These are phyloP conservation scores for Diplodia scrobiculata DNA, from an alignment of 2,329 filamentous ascomycete genomes.

Conservation along the genomic window DNA sequence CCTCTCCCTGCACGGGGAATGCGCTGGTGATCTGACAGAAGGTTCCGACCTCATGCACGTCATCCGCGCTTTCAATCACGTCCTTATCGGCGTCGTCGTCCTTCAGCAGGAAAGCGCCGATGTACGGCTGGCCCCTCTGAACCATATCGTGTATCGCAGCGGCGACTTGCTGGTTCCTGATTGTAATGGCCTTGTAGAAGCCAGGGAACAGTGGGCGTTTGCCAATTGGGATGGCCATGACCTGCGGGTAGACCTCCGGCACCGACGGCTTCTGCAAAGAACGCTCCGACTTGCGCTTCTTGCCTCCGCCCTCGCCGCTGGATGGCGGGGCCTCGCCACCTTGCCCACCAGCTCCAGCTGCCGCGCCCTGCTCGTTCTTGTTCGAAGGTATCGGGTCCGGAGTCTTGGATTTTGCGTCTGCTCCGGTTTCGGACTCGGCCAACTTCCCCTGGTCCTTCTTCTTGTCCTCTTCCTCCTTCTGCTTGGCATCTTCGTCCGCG, in stretches of 20 bases:
- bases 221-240: conserved; percentile 94
- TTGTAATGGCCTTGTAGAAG: conserved; percentile 98
- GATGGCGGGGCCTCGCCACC: conserved; percentile 45
- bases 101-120: conserved; percentile 95
- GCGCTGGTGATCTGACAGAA: conserved; percentile 98
- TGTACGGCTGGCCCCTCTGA: conserved; percentile 94
- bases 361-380: conserved; percentile 62
- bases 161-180: conserved; percentile 87
- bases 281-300: conserved; percentile 67
- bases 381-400: conserved; percentile 56
- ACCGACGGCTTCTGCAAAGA: conserved; percentile 84
- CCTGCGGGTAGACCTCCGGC: conserved; percentile 94
- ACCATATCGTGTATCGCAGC: conserved; percentile 94
- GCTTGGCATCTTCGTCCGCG: conserved; percentile 53
- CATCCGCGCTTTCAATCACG: conserved; percentile 83
- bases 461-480: conserved; percentile 45
- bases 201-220: conserved; percentile 93
- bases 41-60: conserved; percentile 93
- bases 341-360: conserved; percentile 62
- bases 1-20: conserved; percentile 85
- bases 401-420: conserved; percentile 51
- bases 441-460: conserved; percentile 46
- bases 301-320: conserved; percentile 62
- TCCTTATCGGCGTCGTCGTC: conserved; percentile 93
- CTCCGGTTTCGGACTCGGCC: conserved; percentile 47